Evolutionary conservation across 2,329 filamentous ascomycete genomes (phyloP).

Genomic region (Ophiostoma novo-ulmi): DNA sequence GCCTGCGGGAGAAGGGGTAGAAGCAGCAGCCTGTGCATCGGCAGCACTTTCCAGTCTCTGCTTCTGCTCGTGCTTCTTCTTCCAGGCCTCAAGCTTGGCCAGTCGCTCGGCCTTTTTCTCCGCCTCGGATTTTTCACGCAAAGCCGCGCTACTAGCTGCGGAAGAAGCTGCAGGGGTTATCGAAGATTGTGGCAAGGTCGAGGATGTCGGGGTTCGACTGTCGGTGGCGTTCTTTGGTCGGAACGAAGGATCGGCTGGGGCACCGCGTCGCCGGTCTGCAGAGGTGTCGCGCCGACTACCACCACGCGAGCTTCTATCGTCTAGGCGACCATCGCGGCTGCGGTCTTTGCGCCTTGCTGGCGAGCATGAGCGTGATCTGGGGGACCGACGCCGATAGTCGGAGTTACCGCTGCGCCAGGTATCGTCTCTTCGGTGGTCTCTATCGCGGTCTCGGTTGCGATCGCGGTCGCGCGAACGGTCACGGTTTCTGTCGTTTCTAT

Average conservation of each 20-base stretch:
- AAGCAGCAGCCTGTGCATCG: conserved; percentile 59
- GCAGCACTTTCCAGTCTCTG: conserved; percentile 70
- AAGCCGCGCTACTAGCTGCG: not conserved
- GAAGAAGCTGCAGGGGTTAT: not conserved
- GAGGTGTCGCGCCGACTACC: conserved; percentile 61
- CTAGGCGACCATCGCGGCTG: conserved; percentile 53
- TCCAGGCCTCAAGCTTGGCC: conserved; percentile 84
- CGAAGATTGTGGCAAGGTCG: not conserved
- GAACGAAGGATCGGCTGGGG: conserved; percentile 50
- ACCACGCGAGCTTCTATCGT: conserved; percentile 55
- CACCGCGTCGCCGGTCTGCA: conserved; percentile 57
- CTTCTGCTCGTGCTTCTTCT: conserved; percentile 77
- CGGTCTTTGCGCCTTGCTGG: conserved; percentile 48
- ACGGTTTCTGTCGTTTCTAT: conserved; percentile 47
- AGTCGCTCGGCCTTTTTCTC: conserved; percentile 76
- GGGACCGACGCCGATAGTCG: conserved; percentile 48
- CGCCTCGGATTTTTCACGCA: conserved; percentile 55
- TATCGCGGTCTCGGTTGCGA: conserved; percentile 38
- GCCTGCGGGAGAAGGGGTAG: conserved; percentile 25
- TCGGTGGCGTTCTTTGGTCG: not conserved
- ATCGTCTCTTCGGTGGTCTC: conserved; percentile 38
- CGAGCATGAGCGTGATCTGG: conserved; percentile 53
- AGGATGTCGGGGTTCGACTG: not conserved
- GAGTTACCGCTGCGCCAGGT: conserved; percentile 50
- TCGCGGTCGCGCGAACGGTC: conserved; percentile 65